phyloP scores from a whole-genome alignment of 805 yeast species.

The baker's yeast (Saccharomyces cerevisiae) region DNA sequence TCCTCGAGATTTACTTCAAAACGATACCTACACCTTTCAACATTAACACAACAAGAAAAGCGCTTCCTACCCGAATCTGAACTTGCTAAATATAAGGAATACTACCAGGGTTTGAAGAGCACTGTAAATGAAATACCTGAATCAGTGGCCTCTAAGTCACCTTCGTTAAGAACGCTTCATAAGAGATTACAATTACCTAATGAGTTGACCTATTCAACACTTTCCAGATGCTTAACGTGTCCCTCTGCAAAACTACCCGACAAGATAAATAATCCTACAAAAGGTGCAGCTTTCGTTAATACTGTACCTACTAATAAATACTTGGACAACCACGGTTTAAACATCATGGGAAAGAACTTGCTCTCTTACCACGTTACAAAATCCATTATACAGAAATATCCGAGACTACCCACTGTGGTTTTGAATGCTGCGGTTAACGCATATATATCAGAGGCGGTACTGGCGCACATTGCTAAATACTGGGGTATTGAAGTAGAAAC shows the following conservation, averaged over 20 bases:
- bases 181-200: constrained; percentile 61
- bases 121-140: constrained; percentile 31
- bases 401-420: constrained; percentile 79
- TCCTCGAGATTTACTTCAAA: background rate
- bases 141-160: constrained; percentile 48
- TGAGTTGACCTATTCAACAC: constrained; percentile 49
- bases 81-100: constrained; percentile 18
- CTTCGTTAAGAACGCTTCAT: constrained; percentile 72
- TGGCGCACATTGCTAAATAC: constrained; percentile 55
- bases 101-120: constrained; percentile 16
- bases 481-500: constrained; percentile 90
- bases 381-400: constrained; percentile 65
- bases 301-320: constrained; percentile 35
- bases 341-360: constrained; percentile 73
- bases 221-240: constrained; percentile 77
- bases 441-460: constrained; percentile 57
- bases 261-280: constrained; percentile 8
- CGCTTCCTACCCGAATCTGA: constrained; percentile 6
- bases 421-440: constrained; percentile 70
- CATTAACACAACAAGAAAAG: background rate
- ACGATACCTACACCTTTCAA: background rate
- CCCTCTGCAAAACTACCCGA: constrained; percentile 30
- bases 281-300: constrained; percentile 17
- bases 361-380: constrained; percentile 71
- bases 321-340: constrained; percentile 70